phyloP scores from a whole-genome alignment of 345 rosid species.

The Garcia nutans region DNA sequence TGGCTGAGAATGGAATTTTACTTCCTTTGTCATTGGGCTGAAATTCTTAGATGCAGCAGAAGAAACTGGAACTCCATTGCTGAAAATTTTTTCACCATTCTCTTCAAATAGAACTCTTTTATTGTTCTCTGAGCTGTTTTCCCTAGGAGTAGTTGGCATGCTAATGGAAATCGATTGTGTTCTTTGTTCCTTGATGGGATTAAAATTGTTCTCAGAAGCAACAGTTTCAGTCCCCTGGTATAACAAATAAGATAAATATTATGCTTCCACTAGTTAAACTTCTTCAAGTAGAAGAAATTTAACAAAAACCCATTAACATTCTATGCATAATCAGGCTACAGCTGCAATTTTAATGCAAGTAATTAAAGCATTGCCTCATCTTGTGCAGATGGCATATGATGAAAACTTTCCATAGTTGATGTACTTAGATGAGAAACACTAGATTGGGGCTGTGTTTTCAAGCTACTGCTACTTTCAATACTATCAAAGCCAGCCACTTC shows the following conservation, averaged over 20 bases:
- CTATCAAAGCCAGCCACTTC: conserved; percentile 53
- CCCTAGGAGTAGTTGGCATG: conserved; percentile 57
- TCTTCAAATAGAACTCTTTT: conserved; percentile 33
- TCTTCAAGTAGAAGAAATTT: not conserved
- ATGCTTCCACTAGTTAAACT: not conserved
- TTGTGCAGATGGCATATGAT: not conserved
- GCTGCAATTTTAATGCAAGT: too few relatives aligned
- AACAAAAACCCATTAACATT: not conserved
- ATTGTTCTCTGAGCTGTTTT: conserved; percentile 13
- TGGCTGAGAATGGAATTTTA: conserved; percentile 59
- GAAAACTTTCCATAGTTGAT: not conserved
- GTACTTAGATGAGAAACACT: not conserved
- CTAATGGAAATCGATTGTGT: conserved; percentile 51
- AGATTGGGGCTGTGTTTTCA: not conserved
- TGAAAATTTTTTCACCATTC: not conserved
- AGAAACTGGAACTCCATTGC: conserved; percentile 24
- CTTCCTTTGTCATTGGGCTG: conserved; percentile 19
- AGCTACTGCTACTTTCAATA: not conserved
- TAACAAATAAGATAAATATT: not conserved
- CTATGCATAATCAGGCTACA: not conserved
- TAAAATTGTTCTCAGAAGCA: conserved; percentile 16
- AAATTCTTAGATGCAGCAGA: conserved; percentile 26
- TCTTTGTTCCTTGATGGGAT: conserved; percentile 31
- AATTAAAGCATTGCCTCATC: not conserved
- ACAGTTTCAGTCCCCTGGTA: conserved; percentile 9